A percentile compares a stretch with the other conserved stretches of the same genome.
Evolutionary conservation across 1,284 basidiomycete species (phyloP).

Genomic region (Melampsora americana): DNA sequence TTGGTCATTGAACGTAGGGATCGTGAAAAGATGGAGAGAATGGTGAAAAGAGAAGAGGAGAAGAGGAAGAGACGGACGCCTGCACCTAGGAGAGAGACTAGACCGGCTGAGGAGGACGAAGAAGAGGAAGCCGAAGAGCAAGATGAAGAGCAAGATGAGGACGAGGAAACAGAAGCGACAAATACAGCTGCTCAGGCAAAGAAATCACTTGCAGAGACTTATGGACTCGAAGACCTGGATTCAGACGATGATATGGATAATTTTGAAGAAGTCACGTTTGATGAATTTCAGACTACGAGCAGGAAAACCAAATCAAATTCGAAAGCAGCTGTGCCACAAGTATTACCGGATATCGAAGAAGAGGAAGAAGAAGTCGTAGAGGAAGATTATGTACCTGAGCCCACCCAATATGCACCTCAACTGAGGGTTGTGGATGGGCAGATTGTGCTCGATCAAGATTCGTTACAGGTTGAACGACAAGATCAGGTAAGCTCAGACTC

Average conservation of each 20-base stretch:
- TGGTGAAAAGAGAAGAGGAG: constrained; percentile 14
- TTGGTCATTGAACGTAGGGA: constrained; percentile 37
- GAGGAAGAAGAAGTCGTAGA: constrained; percentile 12
- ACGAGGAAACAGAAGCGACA: constrained; percentile 9
- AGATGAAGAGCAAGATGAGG: constrained; percentile 18
- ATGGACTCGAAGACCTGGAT: constrained; percentile 27
- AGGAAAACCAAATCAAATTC: not conserved
- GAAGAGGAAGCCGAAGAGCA: constrained; percentile 27
- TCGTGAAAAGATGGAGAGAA: constrained; percentile 35
- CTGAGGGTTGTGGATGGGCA: constrained; percentile 75
- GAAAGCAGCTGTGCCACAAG: not conserved
- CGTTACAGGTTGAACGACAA: constrained; percentile 68
- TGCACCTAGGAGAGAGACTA: not conserved
- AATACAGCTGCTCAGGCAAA: not conserved
- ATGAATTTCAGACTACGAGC: constrained; percentile 7
- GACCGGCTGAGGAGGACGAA: constrained; percentile 22
- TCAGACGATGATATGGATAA: constrained; percentile 60
- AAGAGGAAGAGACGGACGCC: constrained; percentile 8
- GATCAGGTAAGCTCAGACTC: constrained; percentile 25
- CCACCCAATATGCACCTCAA: constrained; percentile 70
- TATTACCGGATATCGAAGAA: constrained; percentile 7
- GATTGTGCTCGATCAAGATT: constrained; percentile 74
- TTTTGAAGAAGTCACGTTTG: constrained; percentile 61
- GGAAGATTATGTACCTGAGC: constrained; percentile 25
- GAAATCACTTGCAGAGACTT: constrained; percentile 2